Conservation (phyloP, 192 early-diverging fungal species). For the Coemansia sp. region DNA sequence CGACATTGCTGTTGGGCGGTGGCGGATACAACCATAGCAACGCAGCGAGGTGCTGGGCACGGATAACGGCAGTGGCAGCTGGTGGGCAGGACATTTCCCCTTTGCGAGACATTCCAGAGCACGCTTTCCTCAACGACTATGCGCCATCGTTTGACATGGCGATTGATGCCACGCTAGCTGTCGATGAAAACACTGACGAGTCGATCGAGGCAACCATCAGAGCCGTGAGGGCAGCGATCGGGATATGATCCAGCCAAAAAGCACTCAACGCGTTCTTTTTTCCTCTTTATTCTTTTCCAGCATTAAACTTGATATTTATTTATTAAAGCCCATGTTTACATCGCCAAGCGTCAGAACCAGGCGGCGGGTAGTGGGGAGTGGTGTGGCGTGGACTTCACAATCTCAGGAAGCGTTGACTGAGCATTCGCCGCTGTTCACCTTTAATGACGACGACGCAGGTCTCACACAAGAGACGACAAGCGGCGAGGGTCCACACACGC, state of each 20-base stretch:
- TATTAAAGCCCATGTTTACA: conserved; percentile 28
- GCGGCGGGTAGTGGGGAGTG: conserved; percentile 7
- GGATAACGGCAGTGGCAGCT: conserved; percentile 79
- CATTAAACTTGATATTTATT: neutral
- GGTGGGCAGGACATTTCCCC: conserved; percentile 6
- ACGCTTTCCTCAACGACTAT: conserved; percentile 65
- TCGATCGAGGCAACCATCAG: conserved; percentile 2
- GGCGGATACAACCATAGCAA: conserved; percentile 90
- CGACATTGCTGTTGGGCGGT: conserved; percentile 42
- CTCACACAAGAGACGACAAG: neutral
- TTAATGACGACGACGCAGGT: no score
- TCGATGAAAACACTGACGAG: conserved; percentile 24
- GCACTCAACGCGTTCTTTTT: neutral
- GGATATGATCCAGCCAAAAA: neutral
- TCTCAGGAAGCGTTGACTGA: no score
- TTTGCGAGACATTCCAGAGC: conserved; percentile 59
- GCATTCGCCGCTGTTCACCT: no score
- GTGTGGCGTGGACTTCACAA: no score
- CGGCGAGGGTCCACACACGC: conserved; percentile 5
- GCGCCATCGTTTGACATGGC: conserved; percentile 42
- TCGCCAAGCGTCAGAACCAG: conserved; percentile 30
- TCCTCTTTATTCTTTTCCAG: neutral
- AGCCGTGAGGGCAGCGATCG: neutral
- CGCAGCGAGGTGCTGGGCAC: conserved; percentile 91
- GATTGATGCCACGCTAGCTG: conserved; percentile 11